Evolutionary conservation across 2,329 filamentous ascomycete genomes (phyloP).

Genomic region (Fusarium buharicum): DNA sequence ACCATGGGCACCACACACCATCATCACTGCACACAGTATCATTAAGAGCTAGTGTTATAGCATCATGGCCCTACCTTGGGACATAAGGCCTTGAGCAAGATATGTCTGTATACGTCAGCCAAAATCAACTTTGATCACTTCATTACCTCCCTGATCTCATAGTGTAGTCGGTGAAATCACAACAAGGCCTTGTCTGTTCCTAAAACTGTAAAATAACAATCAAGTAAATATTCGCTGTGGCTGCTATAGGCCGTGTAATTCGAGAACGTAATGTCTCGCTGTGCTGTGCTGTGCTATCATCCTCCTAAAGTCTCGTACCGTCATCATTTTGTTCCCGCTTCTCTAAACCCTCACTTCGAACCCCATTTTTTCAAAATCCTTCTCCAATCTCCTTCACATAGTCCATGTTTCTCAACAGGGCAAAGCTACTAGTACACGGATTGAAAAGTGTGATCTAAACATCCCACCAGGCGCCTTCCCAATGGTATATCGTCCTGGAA

Average conservation of each 20-base stretch:
- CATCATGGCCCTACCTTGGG: background rate
- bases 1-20: constrained; percentile 14
- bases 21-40: constrained; percentile 4
- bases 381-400: constrained; percentile 19
- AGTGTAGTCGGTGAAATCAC: background rate
- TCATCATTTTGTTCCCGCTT: constrained; percentile 13
- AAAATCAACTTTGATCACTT: constrained; percentile 23
- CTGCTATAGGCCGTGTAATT: constrained; percentile 34
- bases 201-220: constrained; percentile 6
- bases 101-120: constrained; percentile 6
- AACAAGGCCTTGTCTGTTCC: background rate
- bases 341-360: constrained; percentile 10
- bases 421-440: constrained; percentile 41
- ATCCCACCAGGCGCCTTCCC: constrained; percentile 39
- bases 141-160: background rate
- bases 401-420: constrained; percentile 19
- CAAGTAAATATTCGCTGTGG: constrained; percentile 39
- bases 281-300: constrained; percentile 25
- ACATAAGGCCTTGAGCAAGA: background rate
- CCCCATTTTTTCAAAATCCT: background rate
- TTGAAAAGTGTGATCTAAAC: constrained; percentile 9
- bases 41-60: background rate
- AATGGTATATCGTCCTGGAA: constrained; percentile 27
- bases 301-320: constrained; percentile 12
- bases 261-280: constrained; percentile 28